These are phyloP conservation scores for Arachnopeziza araneosa DNA, from an alignment of 2,329 filamentous ascomycete genomes.

Conservation along the genomic window DNA sequence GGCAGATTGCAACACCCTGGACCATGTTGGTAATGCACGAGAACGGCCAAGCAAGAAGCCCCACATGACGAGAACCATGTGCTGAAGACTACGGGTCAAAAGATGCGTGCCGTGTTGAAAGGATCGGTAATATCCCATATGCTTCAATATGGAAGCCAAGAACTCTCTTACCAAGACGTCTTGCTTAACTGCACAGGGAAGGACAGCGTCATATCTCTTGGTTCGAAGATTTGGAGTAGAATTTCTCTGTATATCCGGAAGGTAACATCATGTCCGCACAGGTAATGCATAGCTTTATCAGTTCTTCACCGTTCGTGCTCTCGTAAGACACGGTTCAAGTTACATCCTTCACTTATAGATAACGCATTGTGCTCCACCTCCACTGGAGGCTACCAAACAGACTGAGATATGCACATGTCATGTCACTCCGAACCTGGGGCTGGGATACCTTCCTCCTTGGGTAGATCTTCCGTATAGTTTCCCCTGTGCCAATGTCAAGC, in stretches of 20 bases:
- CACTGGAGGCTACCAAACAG: neutral
- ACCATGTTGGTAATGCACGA: neutral
- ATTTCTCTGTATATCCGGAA: neutral
- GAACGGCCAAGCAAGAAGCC: neutral
- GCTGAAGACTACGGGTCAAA: neutral
- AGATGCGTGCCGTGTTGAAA: neutral
- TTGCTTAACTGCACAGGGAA: neutral
- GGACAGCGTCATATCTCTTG: neutral
- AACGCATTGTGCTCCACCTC: neutral
- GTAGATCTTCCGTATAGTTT: neutral
- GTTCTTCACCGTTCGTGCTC: neutral
- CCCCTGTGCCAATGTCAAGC: neutral
- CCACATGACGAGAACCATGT: neutral
- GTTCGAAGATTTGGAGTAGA: neutral
- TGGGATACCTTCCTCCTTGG: neutral
- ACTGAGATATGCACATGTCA: neutral
- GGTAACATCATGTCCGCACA: neutral
- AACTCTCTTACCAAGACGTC: neutral
- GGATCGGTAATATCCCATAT: neutral
- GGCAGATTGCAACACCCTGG: neutral
- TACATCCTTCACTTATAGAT: neutral
- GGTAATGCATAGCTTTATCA: neutral
- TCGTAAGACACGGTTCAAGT: too few relatives aligned
- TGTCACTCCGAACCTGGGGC: neutral
- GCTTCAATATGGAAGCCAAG: neutral